Evolutionary conservation across 2,329 filamentous ascomycete species (phyloP).

Genomic region (Pseudocercospora musae): DNA sequence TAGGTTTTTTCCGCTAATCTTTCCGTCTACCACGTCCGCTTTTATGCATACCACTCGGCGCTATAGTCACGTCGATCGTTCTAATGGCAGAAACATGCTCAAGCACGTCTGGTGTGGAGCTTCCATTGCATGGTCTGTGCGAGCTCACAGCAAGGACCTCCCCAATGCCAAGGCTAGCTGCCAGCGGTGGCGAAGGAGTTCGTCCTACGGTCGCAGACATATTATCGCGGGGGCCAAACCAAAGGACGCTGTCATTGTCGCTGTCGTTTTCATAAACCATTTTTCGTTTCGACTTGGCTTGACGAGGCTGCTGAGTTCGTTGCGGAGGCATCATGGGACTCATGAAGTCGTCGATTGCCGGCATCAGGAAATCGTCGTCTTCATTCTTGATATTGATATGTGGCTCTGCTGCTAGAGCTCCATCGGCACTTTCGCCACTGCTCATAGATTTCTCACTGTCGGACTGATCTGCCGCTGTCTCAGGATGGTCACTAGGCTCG

Average conservation of each 20-base stretch:
- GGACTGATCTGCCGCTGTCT: neutral
- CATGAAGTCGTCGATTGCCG: neutral
- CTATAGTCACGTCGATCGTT: no score
- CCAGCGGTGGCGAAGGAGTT: neutral
- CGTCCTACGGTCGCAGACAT: neutral
- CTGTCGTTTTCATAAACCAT: neutral
- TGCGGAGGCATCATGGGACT: neutral
- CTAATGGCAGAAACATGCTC: no score
- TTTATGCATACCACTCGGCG: no score
- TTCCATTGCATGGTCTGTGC: no score
- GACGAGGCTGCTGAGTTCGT: neutral
- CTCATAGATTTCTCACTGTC: neutral
- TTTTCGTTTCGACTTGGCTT: neutral
- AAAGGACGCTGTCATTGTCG: neutral
- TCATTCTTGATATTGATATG: neutral
- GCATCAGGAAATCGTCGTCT: neutral
- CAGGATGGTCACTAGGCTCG: neutral
- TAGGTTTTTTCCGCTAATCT: no score
- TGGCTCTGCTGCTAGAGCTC: neutral
- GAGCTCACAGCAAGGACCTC: neutral
- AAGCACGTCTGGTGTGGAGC: no score
- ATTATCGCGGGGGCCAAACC: neutral
- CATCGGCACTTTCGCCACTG: neutral
- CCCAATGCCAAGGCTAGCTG: neutral
- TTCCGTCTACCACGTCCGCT: no score